A percentile compares a stretch with the other conserved stretches of the same genome.
phyloP scores from a whole-genome alignment of 2,329 filamentous ascomycete species.

The Ascosphaera acerosa region DNA sequence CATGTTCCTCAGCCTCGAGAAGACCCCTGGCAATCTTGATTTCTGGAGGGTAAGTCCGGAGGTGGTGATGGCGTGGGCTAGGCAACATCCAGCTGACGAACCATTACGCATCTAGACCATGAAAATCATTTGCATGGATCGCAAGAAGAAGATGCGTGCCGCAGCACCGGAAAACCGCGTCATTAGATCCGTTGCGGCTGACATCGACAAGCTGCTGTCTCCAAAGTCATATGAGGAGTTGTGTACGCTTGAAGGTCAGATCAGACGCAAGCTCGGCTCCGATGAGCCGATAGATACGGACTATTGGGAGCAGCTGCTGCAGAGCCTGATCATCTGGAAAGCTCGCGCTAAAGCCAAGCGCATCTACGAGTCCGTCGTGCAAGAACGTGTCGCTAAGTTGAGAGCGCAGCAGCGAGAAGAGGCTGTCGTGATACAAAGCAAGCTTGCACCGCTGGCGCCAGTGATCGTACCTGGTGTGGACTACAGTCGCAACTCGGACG shows the following conservation, averaged over 20 bases:
- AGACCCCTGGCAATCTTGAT: constrained; percentile 47
- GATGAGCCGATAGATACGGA: constrained; percentile 87
- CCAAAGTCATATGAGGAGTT: constrained; percentile 73
- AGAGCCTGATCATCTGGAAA: constrained; percentile 71
- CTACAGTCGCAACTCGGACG: constrained; percentile 4
- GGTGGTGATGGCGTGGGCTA: background rate
- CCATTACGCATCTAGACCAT: constrained; percentile 33
- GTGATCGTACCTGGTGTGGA: constrained; percentile 8
- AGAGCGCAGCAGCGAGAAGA: constrained; percentile 41
- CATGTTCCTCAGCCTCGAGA: constrained; percentile 56
- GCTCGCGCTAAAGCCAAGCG: constrained; percentile 61
- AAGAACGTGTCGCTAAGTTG: constrained; percentile 40
- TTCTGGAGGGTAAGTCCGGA: constrained; percentile 46
- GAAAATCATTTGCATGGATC: constrained; percentile 57
- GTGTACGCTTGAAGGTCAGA: constrained; percentile 66
- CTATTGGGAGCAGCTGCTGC: constrained; percentile 87
- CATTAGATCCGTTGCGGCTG: constrained; percentile 55
- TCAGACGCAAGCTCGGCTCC: constrained; percentile 60
- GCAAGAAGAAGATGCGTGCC: constrained; percentile 38
- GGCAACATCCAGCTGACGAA: background rate
- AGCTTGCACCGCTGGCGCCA: constrained; percentile 26
- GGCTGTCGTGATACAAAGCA: constrained; percentile 30
- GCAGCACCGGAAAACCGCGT: constrained; percentile 42
- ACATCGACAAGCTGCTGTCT: constrained; percentile 66
- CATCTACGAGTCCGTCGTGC: constrained; percentile 51